Evolutionary conservation across 1,139 yeast genomes (phyloP).

Genomic region (Geotrichum aggregatum): DNA sequence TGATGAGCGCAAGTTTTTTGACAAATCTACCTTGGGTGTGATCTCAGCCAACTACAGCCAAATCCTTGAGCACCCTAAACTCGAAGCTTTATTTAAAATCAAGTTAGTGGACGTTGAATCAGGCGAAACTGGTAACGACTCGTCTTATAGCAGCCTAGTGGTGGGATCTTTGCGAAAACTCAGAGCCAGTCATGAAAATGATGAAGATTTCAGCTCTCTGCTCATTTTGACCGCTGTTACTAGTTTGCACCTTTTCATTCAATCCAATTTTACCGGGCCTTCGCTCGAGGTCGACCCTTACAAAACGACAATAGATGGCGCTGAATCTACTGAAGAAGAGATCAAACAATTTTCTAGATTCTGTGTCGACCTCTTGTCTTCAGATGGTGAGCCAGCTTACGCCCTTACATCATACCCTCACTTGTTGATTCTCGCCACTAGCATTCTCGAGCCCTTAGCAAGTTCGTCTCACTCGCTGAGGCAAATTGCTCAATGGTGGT

Average conservation of each 20-base stretch:
- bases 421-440: conserved; percentile 32
- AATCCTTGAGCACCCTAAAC: conserved; percentile 9
- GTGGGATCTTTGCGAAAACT: neutral
- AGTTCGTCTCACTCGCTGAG: conserved; percentile 11
- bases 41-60: conserved; percentile 9
- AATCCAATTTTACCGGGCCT: conserved; percentile 84
- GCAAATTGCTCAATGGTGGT: conserved; percentile 35
- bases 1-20: neutral
- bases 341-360: conserved; percentile 20
- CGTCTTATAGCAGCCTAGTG: neutral
- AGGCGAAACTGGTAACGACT: neutral
- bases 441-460: conserved; percentile 24
- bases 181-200: neutral
- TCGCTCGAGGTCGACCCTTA: conserved; percentile 43
- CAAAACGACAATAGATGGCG: conserved; percentile 18
- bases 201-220: conserved; percentile 14
- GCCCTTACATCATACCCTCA: conserved; percentile 34
- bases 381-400: conserved; percentile 39
- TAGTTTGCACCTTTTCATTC: conserved; percentile 64
- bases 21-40: conserved; percentile 10
- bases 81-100: conserved; percentile 15
- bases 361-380: conserved; percentile 24
- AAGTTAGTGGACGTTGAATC: neutral
- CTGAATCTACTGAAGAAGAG: conserved; percentile 19
- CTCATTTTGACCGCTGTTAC: conserved; percentile 37